A percentile compares a stretch with the other conserved stretches of the same genome.
These are phyloP conservation scores for Carex scoparia DNA, from an alignment of 176 grass and related monocot species.

Conservation along the genomic window DNA sequence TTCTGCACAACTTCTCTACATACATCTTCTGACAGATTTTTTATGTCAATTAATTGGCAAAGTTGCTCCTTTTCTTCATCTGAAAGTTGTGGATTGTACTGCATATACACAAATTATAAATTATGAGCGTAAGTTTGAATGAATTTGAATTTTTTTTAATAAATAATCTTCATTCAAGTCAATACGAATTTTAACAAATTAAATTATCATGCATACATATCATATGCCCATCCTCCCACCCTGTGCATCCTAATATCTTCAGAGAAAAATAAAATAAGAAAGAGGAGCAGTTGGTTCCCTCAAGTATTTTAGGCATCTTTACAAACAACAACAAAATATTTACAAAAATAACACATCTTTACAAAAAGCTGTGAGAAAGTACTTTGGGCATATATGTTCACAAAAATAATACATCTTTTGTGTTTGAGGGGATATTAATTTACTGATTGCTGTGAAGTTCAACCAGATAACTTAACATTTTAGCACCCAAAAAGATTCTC, in stretches of 20 bases:
- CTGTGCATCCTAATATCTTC: not conserved
- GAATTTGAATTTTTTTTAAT: not conserved
- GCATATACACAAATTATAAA: conserved; percentile 14
- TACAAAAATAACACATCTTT: too few species aligned
- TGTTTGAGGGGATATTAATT: not conserved
- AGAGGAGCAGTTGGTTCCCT: too few species aligned
- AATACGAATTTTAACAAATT: not conserved
- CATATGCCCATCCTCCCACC: not conserved
- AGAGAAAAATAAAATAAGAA: not conserved
- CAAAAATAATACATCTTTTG: not conserved
- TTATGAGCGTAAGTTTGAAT: not conserved
- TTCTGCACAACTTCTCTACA: conserved; percentile 84
- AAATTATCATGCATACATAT: not conserved
- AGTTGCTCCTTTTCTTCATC: conserved; percentile 73
- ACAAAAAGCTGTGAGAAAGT: too few species aligned
- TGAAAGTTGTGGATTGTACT: conserved; percentile 66
- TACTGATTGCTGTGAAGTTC: not conserved
- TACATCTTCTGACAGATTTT: conserved; percentile 78
- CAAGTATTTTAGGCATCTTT: not conserved
- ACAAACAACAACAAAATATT: not conserved
- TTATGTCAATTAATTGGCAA: conserved; percentile 72
- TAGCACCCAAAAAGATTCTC: not conserved
- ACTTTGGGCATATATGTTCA: too few species aligned
- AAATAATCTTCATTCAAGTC: not conserved
- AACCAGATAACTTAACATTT: not conserved